phyloP scores from a whole-genome alignment of 1,284 basidiomycete genomes.

The Boletus calvinii region DNA sequence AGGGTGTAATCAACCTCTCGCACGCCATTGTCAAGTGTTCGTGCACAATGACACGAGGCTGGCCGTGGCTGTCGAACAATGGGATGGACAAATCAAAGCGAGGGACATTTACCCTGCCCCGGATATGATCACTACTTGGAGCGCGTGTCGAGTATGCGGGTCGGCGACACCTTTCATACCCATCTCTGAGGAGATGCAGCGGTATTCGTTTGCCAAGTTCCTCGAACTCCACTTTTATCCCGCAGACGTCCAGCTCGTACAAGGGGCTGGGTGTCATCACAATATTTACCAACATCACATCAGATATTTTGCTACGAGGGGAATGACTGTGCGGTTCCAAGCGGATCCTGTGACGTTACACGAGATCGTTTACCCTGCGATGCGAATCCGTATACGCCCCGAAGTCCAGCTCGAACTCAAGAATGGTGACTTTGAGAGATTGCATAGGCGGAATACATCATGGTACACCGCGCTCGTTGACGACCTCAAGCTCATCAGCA shows the following conservation, averaged over 20 bases:
- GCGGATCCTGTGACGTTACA: slow-evolving; percentile 81
- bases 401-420: slow-evolving; percentile 87
- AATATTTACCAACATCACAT: slow-evolving; percentile 94
- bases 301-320: slow-evolving; percentile 84
- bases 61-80: slow-evolving; percentile 84
- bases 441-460: slow-evolving; percentile 69
- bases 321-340: slow-evolving; percentile 90
- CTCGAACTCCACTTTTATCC: slow-evolving; percentile 92
- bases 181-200: slow-evolving; percentile 90
- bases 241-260: slow-evolving; percentile 77
- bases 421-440: slow-evolving; percentile 82
- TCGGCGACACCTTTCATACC: slow-evolving; percentile 85
- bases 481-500: slow-evolving; percentile 70
- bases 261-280: slow-evolving; percentile 85
- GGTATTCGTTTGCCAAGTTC: slow-evolving; percentile 93
- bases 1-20: slow-evolving; percentile 77
- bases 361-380: slow-evolving; percentile 89
- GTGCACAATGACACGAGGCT: slow-evolving; percentile 87
- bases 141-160: slow-evolving; percentile 82
- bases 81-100: slow-evolving; percentile 73
- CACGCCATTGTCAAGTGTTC: slow-evolving; percentile 85
- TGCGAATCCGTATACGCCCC: slow-evolving; percentile 79
- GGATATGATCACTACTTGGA: slow-evolving; percentile 90
- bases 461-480: slow-evolving; percentile 74
- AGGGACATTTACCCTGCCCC: slow-evolving; percentile 54